phyloP scores from a whole-genome alignment of 2,329 filamentous ascomycete species.

The Myriosclerotinia scirpicola region DNA sequence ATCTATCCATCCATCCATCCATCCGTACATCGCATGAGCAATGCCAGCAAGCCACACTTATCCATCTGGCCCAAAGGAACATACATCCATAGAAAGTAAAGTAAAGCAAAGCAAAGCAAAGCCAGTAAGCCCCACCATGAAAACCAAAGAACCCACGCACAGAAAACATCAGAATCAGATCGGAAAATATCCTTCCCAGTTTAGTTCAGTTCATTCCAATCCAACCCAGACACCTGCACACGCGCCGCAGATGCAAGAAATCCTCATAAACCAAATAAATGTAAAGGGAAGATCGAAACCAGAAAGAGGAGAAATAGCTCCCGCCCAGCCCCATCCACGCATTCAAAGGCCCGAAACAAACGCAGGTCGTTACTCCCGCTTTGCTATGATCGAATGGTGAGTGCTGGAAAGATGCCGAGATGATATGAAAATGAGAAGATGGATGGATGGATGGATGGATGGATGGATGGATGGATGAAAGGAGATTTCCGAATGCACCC shows the following conservation, averaged over 20 bases:
- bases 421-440: background rate
- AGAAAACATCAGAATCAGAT: background rate
- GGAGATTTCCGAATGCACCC: background rate
- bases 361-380: background rate
- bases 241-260: background rate
- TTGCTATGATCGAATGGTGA: conserved; percentile 1
- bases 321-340: background rate
- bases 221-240: no score
- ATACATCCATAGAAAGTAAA: background rate
- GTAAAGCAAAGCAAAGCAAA: no score
- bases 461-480: background rate
- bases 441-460: no score
- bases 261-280: background rate
- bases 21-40: background rate
- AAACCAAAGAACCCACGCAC: background rate
- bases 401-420: background rate
- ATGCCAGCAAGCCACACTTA: background rate
- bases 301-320: background rate
- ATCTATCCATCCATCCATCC: background rate
- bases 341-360: background rate
- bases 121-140: background rate
- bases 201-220: no score
- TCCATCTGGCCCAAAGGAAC: no score
- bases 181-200: background rate
- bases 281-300: background rate